Percentiles rank a stretch among this genome's conserved stretches.
These are phyloP conservation scores for Penicillium vulpinum DNA, from an alignment of 2,329 filamentous ascomycete genomes.

Conservation along the genomic window DNA sequence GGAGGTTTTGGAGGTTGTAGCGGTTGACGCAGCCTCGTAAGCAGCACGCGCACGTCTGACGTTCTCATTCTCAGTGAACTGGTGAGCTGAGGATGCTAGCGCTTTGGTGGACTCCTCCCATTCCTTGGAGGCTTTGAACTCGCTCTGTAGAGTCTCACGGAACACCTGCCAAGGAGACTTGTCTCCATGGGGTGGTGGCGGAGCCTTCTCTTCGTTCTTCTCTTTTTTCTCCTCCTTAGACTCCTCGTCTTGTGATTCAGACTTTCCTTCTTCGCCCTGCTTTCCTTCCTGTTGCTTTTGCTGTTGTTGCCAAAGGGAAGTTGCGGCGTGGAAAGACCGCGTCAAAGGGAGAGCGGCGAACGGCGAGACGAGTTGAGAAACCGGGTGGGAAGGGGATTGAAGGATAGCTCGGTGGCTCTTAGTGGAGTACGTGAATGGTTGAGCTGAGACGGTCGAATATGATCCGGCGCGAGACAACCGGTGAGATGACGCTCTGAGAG, in stretches of 20 bases:
- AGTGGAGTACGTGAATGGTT: slow-evolving; percentile 26
- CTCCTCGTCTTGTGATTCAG: slow-evolving; percentile 47
- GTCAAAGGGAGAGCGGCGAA: slow-evolving; percentile 39
- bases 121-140: slow-evolving; percentile 96
- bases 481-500: slow-evolving; percentile 36
- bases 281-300: slow-evolving; percentile 40
- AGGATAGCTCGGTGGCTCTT: slow-evolving; percentile 34
- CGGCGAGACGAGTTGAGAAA: slow-evolving; percentile 35
- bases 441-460: slow-evolving; percentile 40
- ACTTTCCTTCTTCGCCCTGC: slow-evolving; percentile 36
- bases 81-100: slow-evolving; percentile 80
- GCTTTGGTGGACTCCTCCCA: slow-evolving; percentile 99
- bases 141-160: slow-evolving; percentile 87
- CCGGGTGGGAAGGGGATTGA: slow-evolving; percentile 30
- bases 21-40: slow-evolving; percentile 82
- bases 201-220: slow-evolving; percentile 65
- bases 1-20: slow-evolving; percentile 74
- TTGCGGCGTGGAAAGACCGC: slow-evolving; percentile 40
- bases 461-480: slow-evolving; percentile 36
- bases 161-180: slow-evolving; percentile 99
- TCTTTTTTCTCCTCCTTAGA: slow-evolving; percentile 48
- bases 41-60: slow-evolving; percentile 82
- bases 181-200: slow-evolving; percentile 93
- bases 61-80: slow-evolving; percentile 90
- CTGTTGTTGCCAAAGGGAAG: slow-evolving; percentile 36